These are phyloP conservation scores for Mycena venus DNA, from an alignment of 768 basidiomycete species.

Conservation along the genomic window DNA sequence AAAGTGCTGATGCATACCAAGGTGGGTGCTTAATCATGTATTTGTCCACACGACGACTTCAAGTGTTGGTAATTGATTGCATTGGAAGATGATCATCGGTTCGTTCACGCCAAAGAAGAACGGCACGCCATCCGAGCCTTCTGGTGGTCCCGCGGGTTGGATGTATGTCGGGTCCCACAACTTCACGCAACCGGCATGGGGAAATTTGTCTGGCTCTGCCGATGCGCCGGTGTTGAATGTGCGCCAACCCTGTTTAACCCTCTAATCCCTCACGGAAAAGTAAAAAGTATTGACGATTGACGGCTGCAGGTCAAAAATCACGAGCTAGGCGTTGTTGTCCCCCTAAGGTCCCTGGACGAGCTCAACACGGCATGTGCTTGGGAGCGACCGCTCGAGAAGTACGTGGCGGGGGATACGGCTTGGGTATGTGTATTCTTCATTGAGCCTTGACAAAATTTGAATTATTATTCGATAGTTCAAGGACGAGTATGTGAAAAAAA, in stretches of 20 bases:
- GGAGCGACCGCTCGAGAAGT: conserved; percentile 83
- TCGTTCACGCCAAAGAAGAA: conserved; percentile 50
- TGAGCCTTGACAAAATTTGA: not conserved
- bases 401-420: conserved; percentile 73
- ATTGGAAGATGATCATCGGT: conserved; percentile 80
- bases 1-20: conserved; percentile 93
- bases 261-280: not conserved
- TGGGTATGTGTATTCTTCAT: conserved; percentile 71
- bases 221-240: conserved; percentile 86
- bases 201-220: conserved; percentile 76
- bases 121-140: conserved; percentile 57
- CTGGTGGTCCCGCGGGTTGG: conserved; percentile 75
- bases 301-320: conserved; percentile 79
- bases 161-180: conserved; percentile 92
- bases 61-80: not conserved
- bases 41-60: not conserved
- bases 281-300: too few species aligned
- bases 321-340: conserved; percentile 87
- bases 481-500: too few species aligned
- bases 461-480: not conserved
- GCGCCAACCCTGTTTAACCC: conserved; percentile 47
- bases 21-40: conserved; percentile 63
- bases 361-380: conserved; percentile 78
- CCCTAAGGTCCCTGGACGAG: conserved; percentile 69
- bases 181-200: conserved; percentile 94